Conservation (phyloP, 2,329 filamentous ascomycete species). For the Trichoderma simmonsii region DNA sequence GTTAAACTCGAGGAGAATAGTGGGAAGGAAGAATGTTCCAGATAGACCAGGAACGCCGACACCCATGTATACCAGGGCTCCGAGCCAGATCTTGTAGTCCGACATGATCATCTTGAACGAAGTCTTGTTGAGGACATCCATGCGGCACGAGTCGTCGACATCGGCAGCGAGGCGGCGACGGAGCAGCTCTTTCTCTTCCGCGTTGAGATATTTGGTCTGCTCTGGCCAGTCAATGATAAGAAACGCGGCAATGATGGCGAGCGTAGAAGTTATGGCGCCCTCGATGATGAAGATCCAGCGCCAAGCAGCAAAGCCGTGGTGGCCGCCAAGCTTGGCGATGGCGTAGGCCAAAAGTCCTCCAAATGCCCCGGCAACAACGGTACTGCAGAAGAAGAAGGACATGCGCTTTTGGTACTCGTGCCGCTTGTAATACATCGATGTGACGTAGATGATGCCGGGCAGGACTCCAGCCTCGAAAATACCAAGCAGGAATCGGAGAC, state of each 20-base stretch:
- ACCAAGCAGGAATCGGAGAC: slow-evolving; percentile 46
- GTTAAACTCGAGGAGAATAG: slow-evolving; percentile 37
- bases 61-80: slow-evolving; percentile 35
- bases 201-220: slow-evolving; percentile 37
- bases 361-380: slow-evolving; percentile 60
- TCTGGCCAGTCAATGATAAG: slow-evolving; percentile 22
- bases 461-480: slow-evolving; percentile 57
- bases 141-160: slow-evolving; percentile 41
- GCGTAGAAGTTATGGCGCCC: slow-evolving; percentile 44
- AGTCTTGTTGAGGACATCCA: slow-evolving; percentile 52
- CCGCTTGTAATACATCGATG: slow-evolving; percentile 54
- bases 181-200: slow-evolving; percentile 21
- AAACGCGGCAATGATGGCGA: slow-evolving; percentile 33
- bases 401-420: slow-evolving; percentile 60
- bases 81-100: slow-evolving; percentile 47
- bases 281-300: slow-evolving; percentile 78
- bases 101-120: slow-evolving; percentile 44
- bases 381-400: slow-evolving; percentile 57
- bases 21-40: slow-evolving; percentile 38
- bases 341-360: slow-evolving; percentile 59
- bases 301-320: slow-evolving; percentile 54
- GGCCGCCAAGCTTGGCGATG: slow-evolving; percentile 56
- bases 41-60: slow-evolving; percentile 46
- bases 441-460: slow-evolving; percentile 60
- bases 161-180: slow-evolving; percentile 39